phyloP scores from a whole-genome alignment of 176 grass and related monocot genomes.

The Oryza rufipogon region DNA sequence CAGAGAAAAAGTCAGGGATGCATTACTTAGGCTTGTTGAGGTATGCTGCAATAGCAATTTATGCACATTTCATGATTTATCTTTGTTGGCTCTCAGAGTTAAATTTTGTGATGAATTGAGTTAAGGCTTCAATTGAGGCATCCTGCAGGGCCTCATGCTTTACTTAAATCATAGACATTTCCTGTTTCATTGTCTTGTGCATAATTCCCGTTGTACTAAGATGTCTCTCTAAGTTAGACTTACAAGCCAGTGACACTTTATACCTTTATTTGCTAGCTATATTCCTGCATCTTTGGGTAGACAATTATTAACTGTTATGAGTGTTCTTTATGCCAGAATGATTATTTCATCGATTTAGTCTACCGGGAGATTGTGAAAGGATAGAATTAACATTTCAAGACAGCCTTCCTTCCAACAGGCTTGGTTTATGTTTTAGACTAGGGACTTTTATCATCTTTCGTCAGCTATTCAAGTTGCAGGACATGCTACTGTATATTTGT shows the following conservation, averaged over 20 bases:
- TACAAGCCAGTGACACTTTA: not conserved
- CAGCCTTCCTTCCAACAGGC: not conserved
- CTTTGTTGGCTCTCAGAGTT: not conserved
- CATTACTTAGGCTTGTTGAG: slow-evolving; percentile 59
- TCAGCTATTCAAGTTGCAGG: not conserved
- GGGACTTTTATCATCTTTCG: not conserved
- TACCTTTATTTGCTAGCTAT: not conserved
- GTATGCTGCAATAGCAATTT: slow-evolving; percentile 38
- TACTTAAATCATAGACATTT: not conserved
- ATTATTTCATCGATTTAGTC: slow-evolving; percentile 58
- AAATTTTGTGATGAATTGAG: not conserved
- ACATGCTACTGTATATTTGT: slow-evolving; percentile 37
- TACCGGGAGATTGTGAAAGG: slow-evolving; percentile 59
- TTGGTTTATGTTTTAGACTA: slow-evolving; percentile 8
- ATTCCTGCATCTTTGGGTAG: not conserved
- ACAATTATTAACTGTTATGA: not conserved
- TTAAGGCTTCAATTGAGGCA: not conserved
- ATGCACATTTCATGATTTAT: not conserved
- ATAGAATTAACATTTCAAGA: slow-evolving; percentile 35
- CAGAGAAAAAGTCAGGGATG: slow-evolving; percentile 56
- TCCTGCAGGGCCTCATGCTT: not conserved
- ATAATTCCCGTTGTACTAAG: not conserved
- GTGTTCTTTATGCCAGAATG: slow-evolving; percentile 41
- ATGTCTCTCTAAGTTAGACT: not conserved
- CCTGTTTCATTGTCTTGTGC: not conserved